phyloP scores from a whole-genome alignment of 2,329 filamentous ascomycete genomes.

The Colletotrichum ledebouriae region DNA sequence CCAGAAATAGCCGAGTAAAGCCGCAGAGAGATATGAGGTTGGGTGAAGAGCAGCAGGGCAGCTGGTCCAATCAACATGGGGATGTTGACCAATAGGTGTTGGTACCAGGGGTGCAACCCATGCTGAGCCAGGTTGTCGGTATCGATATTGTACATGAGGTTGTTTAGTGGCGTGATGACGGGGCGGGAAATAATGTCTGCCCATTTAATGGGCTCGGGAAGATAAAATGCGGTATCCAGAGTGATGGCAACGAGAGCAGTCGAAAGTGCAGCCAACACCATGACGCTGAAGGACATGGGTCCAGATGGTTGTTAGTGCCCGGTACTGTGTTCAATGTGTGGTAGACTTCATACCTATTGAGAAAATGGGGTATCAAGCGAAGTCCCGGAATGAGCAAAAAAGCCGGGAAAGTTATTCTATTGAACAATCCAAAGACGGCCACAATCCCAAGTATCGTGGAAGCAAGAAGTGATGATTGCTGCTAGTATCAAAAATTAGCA shows the following conservation, averaged over 20 bases:
- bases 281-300: constrained; percentile 71
- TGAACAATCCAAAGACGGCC: constrained; percentile 89
- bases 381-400: constrained; percentile 89
- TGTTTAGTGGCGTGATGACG: constrained; percentile 83
- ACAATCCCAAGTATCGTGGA: constrained; percentile 85
- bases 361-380: constrained; percentile 87
- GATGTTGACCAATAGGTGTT: constrained; percentile 79
- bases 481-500: constrained; percentile 57
- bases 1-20: constrained; percentile 82
- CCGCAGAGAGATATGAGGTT: constrained; percentile 70
- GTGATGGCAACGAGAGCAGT: constrained; percentile 81
- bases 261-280: constrained; percentile 74
- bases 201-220: constrained; percentile 73
- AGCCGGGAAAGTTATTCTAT: constrained; percentile 96
- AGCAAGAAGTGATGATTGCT: constrained; percentile 81
- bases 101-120: constrained; percentile 83
- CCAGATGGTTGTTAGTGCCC: constrained; percentile 51
- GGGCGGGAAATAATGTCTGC: constrained; percentile 73
- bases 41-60: constrained; percentile 69
- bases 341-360: constrained; percentile 73
- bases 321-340: not conserved
- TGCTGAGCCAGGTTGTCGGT: constrained; percentile 79
- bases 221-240: constrained; percentile 89
- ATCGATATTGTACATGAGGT: constrained; percentile 80
- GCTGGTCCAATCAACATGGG: constrained; percentile 81